Evolutionary conservation across 75 land plant species (phyloP).

Genomic region (Sequoiadendron giganteum): DNA sequence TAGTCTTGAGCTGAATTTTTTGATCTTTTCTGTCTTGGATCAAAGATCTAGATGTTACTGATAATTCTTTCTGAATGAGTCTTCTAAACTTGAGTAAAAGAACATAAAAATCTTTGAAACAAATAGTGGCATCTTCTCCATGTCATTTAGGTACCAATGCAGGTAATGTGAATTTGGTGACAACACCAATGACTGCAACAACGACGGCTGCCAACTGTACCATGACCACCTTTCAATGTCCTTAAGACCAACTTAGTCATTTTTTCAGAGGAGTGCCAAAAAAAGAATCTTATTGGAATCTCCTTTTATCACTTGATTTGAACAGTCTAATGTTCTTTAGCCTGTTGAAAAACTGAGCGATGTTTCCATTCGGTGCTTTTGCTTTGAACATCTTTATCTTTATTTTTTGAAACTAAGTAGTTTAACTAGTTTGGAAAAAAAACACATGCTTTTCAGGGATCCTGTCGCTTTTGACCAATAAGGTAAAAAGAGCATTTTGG

Average conservation of each 20-base stretch:
- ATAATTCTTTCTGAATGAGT: too few species aligned
- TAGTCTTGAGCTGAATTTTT: background rate
- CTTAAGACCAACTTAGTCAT: too few species aligned
- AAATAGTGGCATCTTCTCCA: background rate
- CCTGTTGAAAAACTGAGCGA: background rate
- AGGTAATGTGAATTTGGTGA: background rate
- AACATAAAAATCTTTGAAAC: background rate
- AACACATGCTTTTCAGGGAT: background rate
- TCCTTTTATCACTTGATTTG: too few species aligned
- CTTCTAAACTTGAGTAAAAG: too few species aligned
- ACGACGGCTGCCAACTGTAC: too few species aligned
- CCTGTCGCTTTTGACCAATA: background rate
- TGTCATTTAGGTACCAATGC: background rate
- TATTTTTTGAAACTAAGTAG: background rate
- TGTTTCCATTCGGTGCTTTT: background rate
- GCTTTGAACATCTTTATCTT: background rate
- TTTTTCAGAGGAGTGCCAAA: too few species aligned
- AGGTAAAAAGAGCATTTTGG: background rate
- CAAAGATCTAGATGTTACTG: background rate
- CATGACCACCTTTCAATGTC: too few species aligned
- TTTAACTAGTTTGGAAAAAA: background rate
- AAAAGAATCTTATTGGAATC: too few species aligned
- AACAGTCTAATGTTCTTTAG: too few species aligned
- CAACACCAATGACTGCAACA: too few species aligned
- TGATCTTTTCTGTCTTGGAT: background rate